phyloP scores from a whole-genome alignment of 1,139 yeast species.

The Williopsis jadinii region DNA sequence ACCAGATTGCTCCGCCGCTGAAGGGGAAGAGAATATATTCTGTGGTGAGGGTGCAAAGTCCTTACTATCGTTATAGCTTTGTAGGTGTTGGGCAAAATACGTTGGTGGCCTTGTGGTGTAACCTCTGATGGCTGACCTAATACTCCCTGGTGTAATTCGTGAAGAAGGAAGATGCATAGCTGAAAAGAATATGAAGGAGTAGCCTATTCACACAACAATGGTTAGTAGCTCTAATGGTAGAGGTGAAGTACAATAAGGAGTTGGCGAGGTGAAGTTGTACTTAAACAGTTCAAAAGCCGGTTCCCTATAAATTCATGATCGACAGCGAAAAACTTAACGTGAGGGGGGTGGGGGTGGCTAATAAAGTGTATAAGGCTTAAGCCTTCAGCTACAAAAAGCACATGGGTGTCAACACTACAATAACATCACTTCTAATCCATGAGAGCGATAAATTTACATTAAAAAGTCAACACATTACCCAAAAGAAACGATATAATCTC shows the following conservation, averaged over 20 bases:
- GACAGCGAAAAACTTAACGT: too few species aligned
- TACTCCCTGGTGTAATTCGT: too few species aligned
- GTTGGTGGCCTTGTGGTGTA: slow-evolving; percentile 14
- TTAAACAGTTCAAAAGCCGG: too few species aligned
- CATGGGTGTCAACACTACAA: neutral
- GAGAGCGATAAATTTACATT: slow-evolving; percentile 18
- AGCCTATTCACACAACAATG: too few species aligned
- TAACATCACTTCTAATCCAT: slow-evolving; percentile 1
- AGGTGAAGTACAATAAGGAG: too few species aligned
- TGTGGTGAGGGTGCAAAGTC: slow-evolving; percentile 4
- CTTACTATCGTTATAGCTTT: neutral
- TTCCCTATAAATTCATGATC: too few species aligned
- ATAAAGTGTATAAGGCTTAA: neutral
- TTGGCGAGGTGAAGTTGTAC: too few species aligned
- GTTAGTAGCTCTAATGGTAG: too few species aligned
- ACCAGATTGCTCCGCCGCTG: neutral
- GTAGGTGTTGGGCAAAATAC: slow-evolving; percentile 12
- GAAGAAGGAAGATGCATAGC: too few species aligned
- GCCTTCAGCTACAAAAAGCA: neutral
- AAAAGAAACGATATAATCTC: slow-evolving; percentile 1
- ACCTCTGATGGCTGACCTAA: neutral
- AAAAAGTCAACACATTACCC: slow-evolving; percentile 12
- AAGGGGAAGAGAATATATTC: slow-evolving; percentile 1
- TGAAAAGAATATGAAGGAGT: neutral
- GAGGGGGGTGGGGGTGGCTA: neutral